A percentile compares a stretch with the other conserved stretches of the same genome.
Evolutionary conservation across 2,329 filamentous ascomycete species (phyloP).

Genomic region (Venturiaceae sp.): DNA sequence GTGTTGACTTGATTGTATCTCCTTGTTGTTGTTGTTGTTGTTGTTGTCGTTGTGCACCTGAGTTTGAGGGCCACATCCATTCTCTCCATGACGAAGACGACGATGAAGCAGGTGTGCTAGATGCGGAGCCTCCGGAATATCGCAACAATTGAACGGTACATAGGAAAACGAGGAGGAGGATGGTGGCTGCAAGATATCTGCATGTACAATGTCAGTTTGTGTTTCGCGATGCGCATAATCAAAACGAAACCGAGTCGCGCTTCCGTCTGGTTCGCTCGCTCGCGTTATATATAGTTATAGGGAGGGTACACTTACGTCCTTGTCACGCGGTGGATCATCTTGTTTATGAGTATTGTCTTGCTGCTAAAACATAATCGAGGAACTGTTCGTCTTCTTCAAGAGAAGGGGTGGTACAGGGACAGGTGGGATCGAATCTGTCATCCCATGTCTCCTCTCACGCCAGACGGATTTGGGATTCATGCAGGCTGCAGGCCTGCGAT

Average conservation of each 20-base stretch:
- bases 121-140: conserved; percentile 1
- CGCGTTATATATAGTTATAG: too few relatives aligned
- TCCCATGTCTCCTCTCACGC: not conserved
- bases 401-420: too few relatives aligned
- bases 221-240: not conserved
- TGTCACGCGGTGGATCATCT: not conserved
- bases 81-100: conserved; percentile 3
- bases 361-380: too few relatives aligned
- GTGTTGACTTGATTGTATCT: not conserved
- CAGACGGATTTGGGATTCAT: too few relatives aligned
- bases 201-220: not conserved
- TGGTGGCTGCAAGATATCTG: conserved; percentile 4
- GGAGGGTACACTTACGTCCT: not conserved
- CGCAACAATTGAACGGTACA: conserved; percentile 7
- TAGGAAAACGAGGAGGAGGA: conserved; percentile 8
- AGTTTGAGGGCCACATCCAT: conserved; percentile 5
- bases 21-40: too few relatives aligned
- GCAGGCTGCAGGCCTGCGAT: not conserved
- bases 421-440: too few relatives aligned
- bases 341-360: not conserved
- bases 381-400: too few relatives aligned
- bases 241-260: not conserved
- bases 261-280: not conserved
- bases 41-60: not conserved
- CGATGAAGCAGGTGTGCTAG: not conserved